A percentile compares a stretch with the other conserved stretches of the same genome.
phyloP scores from a whole-genome alignment of 2,329 filamentous ascomycete species.

The Aspergillus hiratsukae region DNA sequence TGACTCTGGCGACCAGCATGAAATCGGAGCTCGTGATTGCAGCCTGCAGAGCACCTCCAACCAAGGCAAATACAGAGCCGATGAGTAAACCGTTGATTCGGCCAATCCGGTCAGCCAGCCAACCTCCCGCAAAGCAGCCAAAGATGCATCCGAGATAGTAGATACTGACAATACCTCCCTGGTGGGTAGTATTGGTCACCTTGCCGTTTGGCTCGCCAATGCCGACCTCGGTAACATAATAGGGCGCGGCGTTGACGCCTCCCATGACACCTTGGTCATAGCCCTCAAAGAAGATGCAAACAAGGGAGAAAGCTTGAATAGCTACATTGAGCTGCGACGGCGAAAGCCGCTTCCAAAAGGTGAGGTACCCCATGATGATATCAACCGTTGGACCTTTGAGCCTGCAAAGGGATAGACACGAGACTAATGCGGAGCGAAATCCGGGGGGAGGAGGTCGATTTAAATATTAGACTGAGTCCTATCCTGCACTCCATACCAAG shows the following conservation, averaged over 20 bases:
- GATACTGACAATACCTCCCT: slow-evolving; percentile 51
- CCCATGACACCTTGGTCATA: slow-evolving; percentile 56
- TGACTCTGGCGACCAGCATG: slow-evolving; percentile 47
- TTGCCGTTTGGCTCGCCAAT: slow-evolving; percentile 45
- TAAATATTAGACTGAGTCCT: not conserved
- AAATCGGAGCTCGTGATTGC: slow-evolving; percentile 44
- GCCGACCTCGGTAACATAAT: slow-evolving; percentile 38
- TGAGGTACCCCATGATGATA: slow-evolving; percentile 35
- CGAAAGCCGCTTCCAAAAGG: slow-evolving; percentile 42
- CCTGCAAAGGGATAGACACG: not conserved
- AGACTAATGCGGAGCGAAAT: not conserved
- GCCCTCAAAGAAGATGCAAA: slow-evolving; percentile 39
- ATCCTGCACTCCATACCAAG: not conserved
- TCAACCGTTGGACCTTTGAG: not conserved
- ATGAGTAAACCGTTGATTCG: slow-evolving; percentile 49
- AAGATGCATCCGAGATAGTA: slow-evolving; percentile 52
- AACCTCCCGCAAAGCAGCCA: slow-evolving; percentile 48
- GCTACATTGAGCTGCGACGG: slow-evolving; percentile 40
- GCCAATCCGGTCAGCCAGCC: slow-evolving; percentile 51
- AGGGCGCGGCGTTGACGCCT: slow-evolving; percentile 42
- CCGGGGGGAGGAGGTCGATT: not conserved
- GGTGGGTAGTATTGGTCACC: slow-evolving; percentile 46
- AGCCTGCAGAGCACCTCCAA: slow-evolving; percentile 49
- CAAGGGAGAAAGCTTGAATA: slow-evolving; percentile 29
- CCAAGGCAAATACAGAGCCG: slow-evolving; percentile 45